Base-by-base conservation (phyloP, 2,329 filamentous ascomycete genomes). In the Ophiostoma himal-ulmi region DNA sequence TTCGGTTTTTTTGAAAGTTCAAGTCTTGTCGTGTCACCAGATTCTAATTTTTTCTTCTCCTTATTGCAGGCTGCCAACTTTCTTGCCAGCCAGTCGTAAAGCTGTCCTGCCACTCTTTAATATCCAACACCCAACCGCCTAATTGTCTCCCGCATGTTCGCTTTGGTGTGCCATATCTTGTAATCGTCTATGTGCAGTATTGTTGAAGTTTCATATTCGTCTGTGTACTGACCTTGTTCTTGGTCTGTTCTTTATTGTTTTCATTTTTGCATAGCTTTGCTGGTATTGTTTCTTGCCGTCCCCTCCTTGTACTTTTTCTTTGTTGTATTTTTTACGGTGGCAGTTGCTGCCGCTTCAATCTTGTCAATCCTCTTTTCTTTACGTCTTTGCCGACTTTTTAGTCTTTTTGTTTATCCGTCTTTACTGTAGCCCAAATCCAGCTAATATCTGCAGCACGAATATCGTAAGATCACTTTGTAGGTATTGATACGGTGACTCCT, bases 11-110 rank as follows among this genome's bases (percentile, higher is more conserved):
- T 37, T 39, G 37, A 39, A n/a, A n/a, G 1, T 60, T 2, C 6
- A 17, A 44, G n/a, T 41, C 20, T 44, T 22, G 8, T 44, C 14
- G 1, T 22, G 36, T 67, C 14, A 8, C 8, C n/a, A 13, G 22
- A 26, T 14, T 20, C 69, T 66, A 69, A 71, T 66, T 11, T 73
- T 48, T 20, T 48, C 44, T 48, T 17, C 6, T 30, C 30, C 30
- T 30, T 11, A 39, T 6, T 70, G 14, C 71, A 84, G 85, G 85
- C 85, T 69, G 85, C 85, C 74, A 86, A 87, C 76, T 81, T 81
- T 74, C 80, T 87, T 72, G 85, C 85, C 62, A 86, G 79, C 77
- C 83, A 85, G 76, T 86, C 84, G 71, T 87, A 37, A 67, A 8
- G n/a, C 20, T 39, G 17, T 57, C 20, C 34, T 66, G 64, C n/a